A percentile compares a stretch with the other conserved stretches of the same genome.
phyloP scores from a whole-genome alignment of 2,329 filamentous ascomycete genomes.

The Colletotrichum gigasporum region DNA sequence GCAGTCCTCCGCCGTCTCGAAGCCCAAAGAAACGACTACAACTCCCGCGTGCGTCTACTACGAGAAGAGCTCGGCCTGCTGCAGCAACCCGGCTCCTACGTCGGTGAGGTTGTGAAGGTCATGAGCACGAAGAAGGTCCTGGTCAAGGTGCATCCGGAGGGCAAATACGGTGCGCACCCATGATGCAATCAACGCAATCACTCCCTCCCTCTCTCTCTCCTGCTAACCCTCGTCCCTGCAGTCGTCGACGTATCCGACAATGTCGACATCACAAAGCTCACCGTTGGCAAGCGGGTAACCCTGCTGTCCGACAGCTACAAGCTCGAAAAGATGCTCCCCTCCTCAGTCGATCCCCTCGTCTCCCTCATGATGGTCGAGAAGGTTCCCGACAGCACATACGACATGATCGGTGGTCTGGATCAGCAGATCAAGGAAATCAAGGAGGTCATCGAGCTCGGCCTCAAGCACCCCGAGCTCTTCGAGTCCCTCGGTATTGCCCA shows the following conservation, averaged over 20 bases:
- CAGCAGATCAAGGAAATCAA: conserved; percentile 99
- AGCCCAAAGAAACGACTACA: conserved; percentile 99
- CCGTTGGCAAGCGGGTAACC: conserved; percentile 95
- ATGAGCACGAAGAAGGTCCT: conserved; percentile 99
- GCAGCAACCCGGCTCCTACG: conserved; percentile 97
- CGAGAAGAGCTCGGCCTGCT: conserved; percentile 94
- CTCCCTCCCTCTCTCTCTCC: not conserved
- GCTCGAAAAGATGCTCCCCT: conserved; percentile 97
- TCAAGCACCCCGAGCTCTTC: conserved; percentile 98
- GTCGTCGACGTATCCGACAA: conserved; percentile 96
- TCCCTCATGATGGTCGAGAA: conserved; percentile 99
- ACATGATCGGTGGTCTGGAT: conserved; percentile 99
- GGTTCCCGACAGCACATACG: conserved; percentile 99
- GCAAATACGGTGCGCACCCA: conserved; percentile 88
- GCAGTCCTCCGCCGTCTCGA: conserved; percentile 93
- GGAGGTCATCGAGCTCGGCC: conserved; percentile 97
- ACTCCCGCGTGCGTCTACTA: conserved; percentile 93
- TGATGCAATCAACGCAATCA: not conserved
- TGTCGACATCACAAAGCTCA: conserved; percentile 95
- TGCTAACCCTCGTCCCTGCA: conserved; percentile 46
- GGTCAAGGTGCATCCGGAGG: conserved; percentile 98
- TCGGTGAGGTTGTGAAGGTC: conserved; percentile 99
- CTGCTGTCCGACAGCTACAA: conserved; percentile 98
- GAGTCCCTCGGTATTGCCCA: conserved; percentile 99
- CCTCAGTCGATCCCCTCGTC: conserved; percentile 96